A percentile compares a stretch with the other conserved stretches of the same genome.
These are phyloP conservation scores for Jaltomata sinuosa DNA, from an alignment of 257 asterid genomes.

Conservation along the genomic window DNA sequence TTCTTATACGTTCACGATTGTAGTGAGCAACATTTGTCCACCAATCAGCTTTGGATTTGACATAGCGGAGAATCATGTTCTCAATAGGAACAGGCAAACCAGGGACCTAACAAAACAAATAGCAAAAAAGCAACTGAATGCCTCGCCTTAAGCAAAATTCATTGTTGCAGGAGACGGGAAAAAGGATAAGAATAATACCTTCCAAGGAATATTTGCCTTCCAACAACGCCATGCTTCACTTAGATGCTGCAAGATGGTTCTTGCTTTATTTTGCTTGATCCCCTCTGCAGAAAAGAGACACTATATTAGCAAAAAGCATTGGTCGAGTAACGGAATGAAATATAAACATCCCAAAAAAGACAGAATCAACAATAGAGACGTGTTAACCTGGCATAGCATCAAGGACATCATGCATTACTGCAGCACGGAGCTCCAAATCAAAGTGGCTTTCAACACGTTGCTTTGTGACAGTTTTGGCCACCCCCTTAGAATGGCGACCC, in stretches of 20 bases:
- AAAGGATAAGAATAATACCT: conserved; percentile 26
- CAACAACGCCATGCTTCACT: conserved; percentile 99
- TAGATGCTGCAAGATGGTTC: conserved; percentile 94
- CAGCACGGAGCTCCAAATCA: conserved; percentile 99
- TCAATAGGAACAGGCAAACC: conserved; percentile 98
- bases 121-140: background rate
- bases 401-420: conserved; percentile 99
- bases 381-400: conserved; percentile 94
- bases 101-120: conserved; percentile 48
- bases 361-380: background rate
- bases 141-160: background rate
- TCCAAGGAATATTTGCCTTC: conserved; percentile 99
- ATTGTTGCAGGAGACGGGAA: background rate
- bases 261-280: conserved; percentile 92
- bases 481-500: conserved; percentile 97
- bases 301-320: background rate
- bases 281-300: conserved; percentile 54
- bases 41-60: conserved; percentile 99
- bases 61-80: conserved; percentile 99
- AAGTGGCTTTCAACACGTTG: conserved; percentile 99
- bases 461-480: conserved; percentile 97
- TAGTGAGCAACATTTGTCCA: conserved; percentile 99
- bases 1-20: conserved; percentile 94
- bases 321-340: background rate
- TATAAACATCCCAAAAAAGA: background rate